Evolutionary conservation across 2,329 filamentous ascomycete genomes (phyloP).

Genomic region (Xylaria sp.): DNA sequence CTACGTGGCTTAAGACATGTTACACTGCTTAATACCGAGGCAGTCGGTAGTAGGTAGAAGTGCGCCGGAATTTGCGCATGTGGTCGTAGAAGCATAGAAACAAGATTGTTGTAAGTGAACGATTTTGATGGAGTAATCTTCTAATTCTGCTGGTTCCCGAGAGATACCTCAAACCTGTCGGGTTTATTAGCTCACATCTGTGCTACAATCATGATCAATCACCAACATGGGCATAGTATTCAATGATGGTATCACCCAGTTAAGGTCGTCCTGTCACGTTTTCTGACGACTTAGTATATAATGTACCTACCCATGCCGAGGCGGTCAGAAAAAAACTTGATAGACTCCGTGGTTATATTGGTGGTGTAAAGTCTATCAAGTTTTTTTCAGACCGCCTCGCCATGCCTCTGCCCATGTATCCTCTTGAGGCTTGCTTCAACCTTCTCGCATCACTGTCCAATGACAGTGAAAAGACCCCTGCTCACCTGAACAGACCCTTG

Average conservation of each 20-base stretch:
- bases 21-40: slow-evolving; percentile 19
- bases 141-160: slow-evolving; percentile 6
- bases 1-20: slow-evolving; percentile 15
- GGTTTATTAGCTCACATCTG: neutral
- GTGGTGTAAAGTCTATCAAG: too few relatives aligned
- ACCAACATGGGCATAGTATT: slow-evolving; percentile 29
- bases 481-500: slow-evolving; percentile 46
- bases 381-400: too few relatives aligned
- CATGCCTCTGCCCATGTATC: neutral
- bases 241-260: slow-evolving; percentile 43
- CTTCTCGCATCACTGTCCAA: slow-evolving; percentile 45
- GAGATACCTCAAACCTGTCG: slow-evolving; percentile 7
- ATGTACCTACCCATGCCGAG: too few relatives aligned
- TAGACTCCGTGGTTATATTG: too few relatives aligned
- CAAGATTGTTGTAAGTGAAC: neutral
- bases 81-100: slow-evolving; percentile 16
- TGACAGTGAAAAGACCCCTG: slow-evolving; percentile 47
- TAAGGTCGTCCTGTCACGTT: slow-evolving; percentile 44
- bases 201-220: neutral
- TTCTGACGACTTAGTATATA: slow-evolving; percentile 36
- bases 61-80: slow-evolving; percentile 39
- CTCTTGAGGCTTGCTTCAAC: slow-evolving; percentile 38
- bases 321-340: too few relatives aligned
- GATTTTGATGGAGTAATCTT: neutral
- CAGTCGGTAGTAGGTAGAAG: slow-evolving; percentile 11